Evolutionary conservation across 2,329 filamentous ascomycete genomes (phyloP).

Genomic region (Thelonectria rubi): DNA sequence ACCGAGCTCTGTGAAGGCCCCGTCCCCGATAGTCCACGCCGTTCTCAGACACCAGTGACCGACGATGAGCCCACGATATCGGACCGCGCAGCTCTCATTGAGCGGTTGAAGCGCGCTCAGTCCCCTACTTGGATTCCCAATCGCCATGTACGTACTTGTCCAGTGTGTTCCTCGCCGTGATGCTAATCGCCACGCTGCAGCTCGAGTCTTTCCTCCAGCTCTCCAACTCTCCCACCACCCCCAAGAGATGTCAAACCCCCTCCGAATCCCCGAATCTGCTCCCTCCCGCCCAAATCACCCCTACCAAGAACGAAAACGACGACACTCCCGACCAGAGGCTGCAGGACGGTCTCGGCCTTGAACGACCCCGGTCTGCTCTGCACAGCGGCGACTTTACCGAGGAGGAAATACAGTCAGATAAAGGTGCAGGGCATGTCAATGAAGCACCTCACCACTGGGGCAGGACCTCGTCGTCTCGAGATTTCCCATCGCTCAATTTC

Average conservation of each 20-base stretch:
- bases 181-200: slow-evolving; percentile 40
- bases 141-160: slow-evolving; percentile 60
- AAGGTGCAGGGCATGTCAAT: slow-evolving; percentile 12
- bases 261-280: slow-evolving; percentile 53
- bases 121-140: slow-evolving; percentile 78
- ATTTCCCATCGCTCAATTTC: slow-evolving; percentile 58
- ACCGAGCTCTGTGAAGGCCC: slow-evolving; percentile 70
- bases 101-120: slow-evolving; percentile 81
- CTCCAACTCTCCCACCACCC: slow-evolving; percentile 24
- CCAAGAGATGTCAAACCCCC: slow-evolving; percentile 43
- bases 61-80: slow-evolving; percentile 51
- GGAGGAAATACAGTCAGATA: slow-evolving; percentile 38
- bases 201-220: slow-evolving; percentile 51
- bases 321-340: slow-evolving; percentile 52
- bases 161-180: slow-evolving; percentile 27
- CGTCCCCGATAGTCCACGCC: slow-evolving; percentile 54
- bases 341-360: slow-evolving; percentile 71
- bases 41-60: slow-evolving; percentile 34
- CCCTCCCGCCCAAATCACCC: slow-evolving; percentile 58
- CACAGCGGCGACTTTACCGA: slow-evolving; percentile 74
- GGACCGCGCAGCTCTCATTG: slow-evolving; percentile 82
- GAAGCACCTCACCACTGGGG: slow-evolving; percentile 53
- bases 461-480: slow-evolving; percentile 64
- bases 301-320: slow-evolving; percentile 51
- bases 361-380: slow-evolving; percentile 81